Conservation (phyloP, 495 filamentous ascomycete genomes). For the Extremus antarcticus region DNA sequence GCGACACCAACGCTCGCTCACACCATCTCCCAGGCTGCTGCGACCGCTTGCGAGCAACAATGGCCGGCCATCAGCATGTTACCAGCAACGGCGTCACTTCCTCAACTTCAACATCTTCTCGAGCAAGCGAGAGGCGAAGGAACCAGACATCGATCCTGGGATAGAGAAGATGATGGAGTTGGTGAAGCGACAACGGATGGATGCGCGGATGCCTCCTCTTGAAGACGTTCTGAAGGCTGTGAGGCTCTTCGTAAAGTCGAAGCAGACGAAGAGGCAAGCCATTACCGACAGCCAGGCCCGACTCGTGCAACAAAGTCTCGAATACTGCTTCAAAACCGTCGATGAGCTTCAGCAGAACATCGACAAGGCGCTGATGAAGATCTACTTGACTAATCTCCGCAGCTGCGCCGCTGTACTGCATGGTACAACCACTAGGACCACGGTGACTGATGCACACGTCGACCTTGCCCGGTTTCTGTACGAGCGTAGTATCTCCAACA, state of each 20-base stretch:
- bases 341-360: neutral
- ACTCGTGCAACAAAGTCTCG: conserved; percentile 45
- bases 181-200: conserved; percentile 33
- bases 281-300: conserved; percentile 58
- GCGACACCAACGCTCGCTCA: conserved; percentile 14
- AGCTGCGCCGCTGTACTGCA: neutral
- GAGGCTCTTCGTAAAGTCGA: conserved; percentile 44
- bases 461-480: neutral
- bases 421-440: neutral
- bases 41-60: conserved; percentile 1
- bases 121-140: conserved; percentile 43
- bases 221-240: conserved; percentile 54
- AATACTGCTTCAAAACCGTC: conserved; percentile 29
- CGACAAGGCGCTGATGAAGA: neutral
- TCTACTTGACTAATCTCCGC: neutral
- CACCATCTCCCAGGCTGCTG: conserved; percentile 1
- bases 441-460: neutral
- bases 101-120: conserved; percentile 42
- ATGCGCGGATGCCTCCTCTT: conserved; percentile 45
- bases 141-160: conserved; percentile 49
- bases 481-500: neutral
- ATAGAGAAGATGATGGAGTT: conserved; percentile 46
- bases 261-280: conserved; percentile 38
- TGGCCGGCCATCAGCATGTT: conserved; percentile 4
- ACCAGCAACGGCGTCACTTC: conserved; percentile 39